Conservation (phyloP, 108 stramenopile genomes). For the Skeletonema menzelii region DNA sequence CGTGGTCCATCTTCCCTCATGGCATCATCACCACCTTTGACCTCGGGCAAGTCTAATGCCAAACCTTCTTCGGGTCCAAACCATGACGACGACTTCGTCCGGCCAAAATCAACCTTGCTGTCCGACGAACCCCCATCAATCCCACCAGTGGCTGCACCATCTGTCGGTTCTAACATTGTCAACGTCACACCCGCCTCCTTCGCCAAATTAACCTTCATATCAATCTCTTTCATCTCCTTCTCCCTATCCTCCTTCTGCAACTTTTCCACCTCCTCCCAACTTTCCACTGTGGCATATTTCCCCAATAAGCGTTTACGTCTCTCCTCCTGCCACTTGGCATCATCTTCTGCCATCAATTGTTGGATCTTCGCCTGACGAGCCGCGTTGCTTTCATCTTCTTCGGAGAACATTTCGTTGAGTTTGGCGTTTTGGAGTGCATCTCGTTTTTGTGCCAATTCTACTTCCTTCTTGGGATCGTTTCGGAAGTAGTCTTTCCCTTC, state of each 20-base stretch:
- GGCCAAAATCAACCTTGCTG: constrained; percentile 4
- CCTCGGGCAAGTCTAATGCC: constrained; percentile 35
- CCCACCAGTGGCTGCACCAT: neutral
- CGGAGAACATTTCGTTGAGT: constrained; percentile 42
- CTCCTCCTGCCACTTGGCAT: constrained; percentile 64
- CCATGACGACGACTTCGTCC: constrained; percentile 41
- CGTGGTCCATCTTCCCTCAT: constrained; percentile 12
- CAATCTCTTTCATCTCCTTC: constrained; percentile 30
- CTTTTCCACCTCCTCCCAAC: constrained; percentile 54
- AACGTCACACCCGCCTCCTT: neutral
- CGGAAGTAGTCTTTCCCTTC: constrained; percentile 6
- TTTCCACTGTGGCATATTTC: constrained; percentile 65
- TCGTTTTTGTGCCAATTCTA: constrained; percentile 14
- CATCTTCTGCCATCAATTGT: constrained; percentile 56
- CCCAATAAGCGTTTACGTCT: constrained; percentile 62
- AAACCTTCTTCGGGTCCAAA: constrained; percentile 69
- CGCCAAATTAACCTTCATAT: constrained; percentile 1
- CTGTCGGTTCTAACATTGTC: neutral
- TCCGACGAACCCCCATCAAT: neutral
- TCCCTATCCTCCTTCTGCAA: constrained; percentile 47
- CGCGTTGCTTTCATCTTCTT: constrained; percentile 24
- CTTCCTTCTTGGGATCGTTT: constrained; percentile 18
- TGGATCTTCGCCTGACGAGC: constrained; percentile 44
- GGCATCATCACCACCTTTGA: neutral
- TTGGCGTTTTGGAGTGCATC: constrained; percentile 38